phyloP scores from a whole-genome alignment of 179 eudicot species.

The Beta macrorhiza region DNA sequence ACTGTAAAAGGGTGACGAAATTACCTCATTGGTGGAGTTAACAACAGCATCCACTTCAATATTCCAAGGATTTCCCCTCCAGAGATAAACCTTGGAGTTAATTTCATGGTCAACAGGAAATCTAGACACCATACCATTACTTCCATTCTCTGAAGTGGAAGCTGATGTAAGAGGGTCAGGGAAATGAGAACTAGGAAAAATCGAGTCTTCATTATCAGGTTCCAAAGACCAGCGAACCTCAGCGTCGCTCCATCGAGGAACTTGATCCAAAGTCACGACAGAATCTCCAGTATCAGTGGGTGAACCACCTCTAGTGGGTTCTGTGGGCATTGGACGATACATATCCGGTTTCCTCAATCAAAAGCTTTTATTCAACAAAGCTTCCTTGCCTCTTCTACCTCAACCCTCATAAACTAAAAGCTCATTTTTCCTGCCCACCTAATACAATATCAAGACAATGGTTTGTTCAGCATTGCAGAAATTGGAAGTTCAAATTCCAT shows the following conservation, averaged over 20 bases:
- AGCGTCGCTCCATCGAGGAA: conserved; percentile 89
- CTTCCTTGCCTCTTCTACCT: conserved; percentile 15
- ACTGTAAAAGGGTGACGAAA: not conserved
- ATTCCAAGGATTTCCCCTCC: conserved; percentile 98
- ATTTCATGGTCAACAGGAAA: conserved; percentile 88
- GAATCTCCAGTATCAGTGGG: conserved; percentile 71
- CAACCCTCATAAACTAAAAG: conserved; percentile 14
- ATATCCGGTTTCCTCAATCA: conserved; percentile 33
- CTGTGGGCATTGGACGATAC: conserved; percentile 58
- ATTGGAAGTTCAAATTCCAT: conserved; percentile 16
- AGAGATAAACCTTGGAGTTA: conserved; percentile 79
- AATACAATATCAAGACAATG: conserved; percentile 13
- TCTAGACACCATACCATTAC: conserved; percentile 58
- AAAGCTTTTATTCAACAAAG: conserved; percentile 8
- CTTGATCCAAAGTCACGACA: conserved; percentile 85
- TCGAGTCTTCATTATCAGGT: conserved; percentile 58
- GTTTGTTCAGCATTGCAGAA: conserved; percentile 21
- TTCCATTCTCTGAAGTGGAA: conserved; percentile 53
- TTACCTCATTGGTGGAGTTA: conserved; percentile 90
- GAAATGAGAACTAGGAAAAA: conserved; percentile 49
- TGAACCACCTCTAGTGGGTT: conserved; percentile 60
- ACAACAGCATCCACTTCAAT: conserved; percentile 99
- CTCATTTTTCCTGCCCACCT: conserved; percentile 20
- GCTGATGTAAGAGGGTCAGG: conserved; percentile 79
- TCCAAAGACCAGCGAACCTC: conserved; percentile 59